Conservation (phyloP, 2,329 filamentous ascomycete species). For the Fusarium siculi region DNA sequence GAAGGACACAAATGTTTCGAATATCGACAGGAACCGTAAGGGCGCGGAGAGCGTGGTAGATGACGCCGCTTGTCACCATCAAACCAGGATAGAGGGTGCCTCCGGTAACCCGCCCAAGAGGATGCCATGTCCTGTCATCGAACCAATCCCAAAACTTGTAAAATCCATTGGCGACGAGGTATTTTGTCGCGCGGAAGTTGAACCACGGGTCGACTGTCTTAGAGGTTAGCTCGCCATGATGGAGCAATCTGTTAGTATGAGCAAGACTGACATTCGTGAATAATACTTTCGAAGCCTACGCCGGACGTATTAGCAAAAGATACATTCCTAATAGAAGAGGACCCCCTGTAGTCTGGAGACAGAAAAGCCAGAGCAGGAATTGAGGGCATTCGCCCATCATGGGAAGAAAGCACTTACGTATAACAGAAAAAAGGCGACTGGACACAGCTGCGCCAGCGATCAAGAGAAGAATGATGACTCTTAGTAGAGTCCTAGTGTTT, state of each 20-base stretch:
- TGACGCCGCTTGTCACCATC: conserved; percentile 98
- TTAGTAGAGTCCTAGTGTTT: conserved; percentile 85
- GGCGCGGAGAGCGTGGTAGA: conserved; percentile 92
- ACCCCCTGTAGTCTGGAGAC: neutral
- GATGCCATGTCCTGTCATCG: conserved; percentile 99
- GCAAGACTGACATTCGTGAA: conserved; percentile 90
- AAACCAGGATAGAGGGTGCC: conserved; percentile 98
- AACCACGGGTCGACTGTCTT: conserved; percentile 96
- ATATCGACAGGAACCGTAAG: conserved; percentile 96
- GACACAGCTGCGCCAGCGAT: conserved; percentile 93
- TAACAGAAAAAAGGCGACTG: conserved; percentile 97
- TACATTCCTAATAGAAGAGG: neutral
- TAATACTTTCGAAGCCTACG: conserved; percentile 95
- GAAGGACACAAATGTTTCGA: conserved; percentile 96
- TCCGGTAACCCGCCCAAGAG: conserved; percentile 96
- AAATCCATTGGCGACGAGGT: conserved; percentile 95
- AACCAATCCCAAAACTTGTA: conserved; percentile 99
- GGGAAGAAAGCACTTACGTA: conserved; percentile 72
- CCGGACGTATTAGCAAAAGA: conserved; percentile 47
- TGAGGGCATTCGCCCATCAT: conserved; percentile 14
- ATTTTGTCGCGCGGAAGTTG: conserved; percentile 98
- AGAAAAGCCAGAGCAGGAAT: neutral
- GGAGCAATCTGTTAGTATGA: conserved; percentile 11
- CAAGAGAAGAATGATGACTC: conserved; percentile 87
- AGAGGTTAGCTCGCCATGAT: conserved; percentile 42